These are phyloP conservation scores for Neospora caninum DNA, from an alignment of 169 alveolate species.

Conservation along the genomic window DNA sequence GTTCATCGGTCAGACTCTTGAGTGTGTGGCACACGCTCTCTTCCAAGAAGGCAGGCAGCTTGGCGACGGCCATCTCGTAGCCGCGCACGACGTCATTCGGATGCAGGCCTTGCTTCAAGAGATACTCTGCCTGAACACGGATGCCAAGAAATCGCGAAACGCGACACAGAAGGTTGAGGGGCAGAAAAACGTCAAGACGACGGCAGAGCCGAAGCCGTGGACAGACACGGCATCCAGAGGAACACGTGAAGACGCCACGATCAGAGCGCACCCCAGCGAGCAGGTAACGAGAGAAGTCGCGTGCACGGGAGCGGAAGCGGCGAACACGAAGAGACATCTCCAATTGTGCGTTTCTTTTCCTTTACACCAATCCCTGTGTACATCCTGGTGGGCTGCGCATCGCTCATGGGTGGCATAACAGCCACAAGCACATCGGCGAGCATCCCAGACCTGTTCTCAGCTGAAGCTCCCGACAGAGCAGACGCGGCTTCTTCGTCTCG, in stretches of 20 bases:
- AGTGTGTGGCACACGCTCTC: constrained; percentile 71
- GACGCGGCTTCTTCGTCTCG: background rate
- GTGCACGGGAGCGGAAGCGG: too few species aligned
- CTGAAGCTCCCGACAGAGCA: background rate
- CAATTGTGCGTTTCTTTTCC: too few species aligned
- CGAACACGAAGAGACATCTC: too few species aligned
- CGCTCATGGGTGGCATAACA: too few species aligned
- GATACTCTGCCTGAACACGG: constrained; percentile 79
- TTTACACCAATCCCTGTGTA: too few species aligned
- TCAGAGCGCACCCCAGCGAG: too few species aligned
- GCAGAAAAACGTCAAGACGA: background rate
- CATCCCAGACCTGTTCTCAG: too few species aligned
- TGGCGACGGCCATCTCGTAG: constrained; percentile 95
- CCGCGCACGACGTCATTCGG: constrained; percentile 96
- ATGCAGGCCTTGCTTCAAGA: constrained; percentile 94
- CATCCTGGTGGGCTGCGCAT: too few species aligned
- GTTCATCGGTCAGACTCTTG: constrained; percentile 21
- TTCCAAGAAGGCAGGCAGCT: constrained; percentile 85
- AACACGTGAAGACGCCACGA: background rate
- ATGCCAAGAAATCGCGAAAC: background rate
- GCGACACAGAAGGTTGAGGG: background rate
- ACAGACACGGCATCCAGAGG: background rate
- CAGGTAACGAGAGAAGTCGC: too few species aligned
- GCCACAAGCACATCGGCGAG: too few species aligned
- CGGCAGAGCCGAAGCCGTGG: background rate